phyloP scores from a whole-genome alignment of 1,284 basidiomycete genomes.

The Puccinia hordei region DNA sequence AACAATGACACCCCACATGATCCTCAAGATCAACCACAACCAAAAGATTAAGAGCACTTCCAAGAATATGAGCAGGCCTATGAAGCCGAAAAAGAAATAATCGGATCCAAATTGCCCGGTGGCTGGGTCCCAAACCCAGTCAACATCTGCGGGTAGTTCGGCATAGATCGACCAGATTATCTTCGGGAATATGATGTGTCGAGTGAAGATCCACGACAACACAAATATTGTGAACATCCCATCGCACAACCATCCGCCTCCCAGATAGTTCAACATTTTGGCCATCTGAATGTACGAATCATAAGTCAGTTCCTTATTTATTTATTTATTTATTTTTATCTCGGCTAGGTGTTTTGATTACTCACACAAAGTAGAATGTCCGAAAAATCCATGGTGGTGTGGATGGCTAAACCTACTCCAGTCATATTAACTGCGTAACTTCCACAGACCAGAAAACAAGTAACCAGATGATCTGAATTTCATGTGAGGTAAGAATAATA shows the following conservation, averaged over 20 bases:
- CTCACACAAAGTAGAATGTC: constrained; percentile 57
- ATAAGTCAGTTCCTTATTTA: background rate
- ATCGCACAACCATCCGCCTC: constrained; percentile 26
- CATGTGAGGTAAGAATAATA: background rate
- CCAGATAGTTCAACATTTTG: constrained; percentile 43
- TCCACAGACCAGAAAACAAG: constrained; percentile 57
- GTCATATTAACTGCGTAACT: constrained; percentile 57
- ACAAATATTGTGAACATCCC: constrained; percentile 31
- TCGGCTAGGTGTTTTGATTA: background rate
- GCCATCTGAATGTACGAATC: constrained; percentile 1
- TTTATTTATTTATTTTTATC: background rate
- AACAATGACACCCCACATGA: constrained; percentile 33
- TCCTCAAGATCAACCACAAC: constrained; percentile 37
- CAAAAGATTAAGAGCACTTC: constrained; percentile 34
- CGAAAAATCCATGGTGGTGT: constrained; percentile 59
- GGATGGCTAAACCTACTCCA: constrained; percentile 58
- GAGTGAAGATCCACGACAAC: constrained; percentile 40
- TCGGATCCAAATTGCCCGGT: constrained; percentile 1
- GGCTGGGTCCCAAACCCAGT: constrained; percentile 15
- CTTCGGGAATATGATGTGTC: constrained; percentile 37
- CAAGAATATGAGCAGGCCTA: constrained; percentile 16
- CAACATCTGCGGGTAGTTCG: constrained; percentile 23
- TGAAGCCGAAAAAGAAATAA: background rate
- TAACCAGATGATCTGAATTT: constrained; percentile 59
- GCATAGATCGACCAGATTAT: constrained; percentile 41